phyloP scores from a whole-genome alignment of 495 filamentous ascomycete species.

The Lindgomyces ingoldianus region DNA sequence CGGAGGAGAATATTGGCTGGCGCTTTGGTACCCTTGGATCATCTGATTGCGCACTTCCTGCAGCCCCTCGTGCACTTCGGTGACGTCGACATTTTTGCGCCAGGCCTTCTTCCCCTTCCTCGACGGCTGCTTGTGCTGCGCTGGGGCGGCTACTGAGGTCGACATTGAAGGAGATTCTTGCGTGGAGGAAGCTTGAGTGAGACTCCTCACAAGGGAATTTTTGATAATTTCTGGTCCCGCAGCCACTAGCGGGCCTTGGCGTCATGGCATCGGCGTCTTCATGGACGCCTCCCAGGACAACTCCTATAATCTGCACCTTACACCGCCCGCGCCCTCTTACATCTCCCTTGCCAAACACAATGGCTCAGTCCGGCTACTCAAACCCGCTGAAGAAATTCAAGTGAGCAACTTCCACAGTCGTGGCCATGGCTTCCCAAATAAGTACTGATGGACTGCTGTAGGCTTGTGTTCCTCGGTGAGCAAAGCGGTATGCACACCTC shows the following conservation, averaged over 20 bases:
- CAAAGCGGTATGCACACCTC: conserved; percentile 77
- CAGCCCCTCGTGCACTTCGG: conserved; percentile 79
- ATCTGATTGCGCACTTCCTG: conserved; percentile 83
- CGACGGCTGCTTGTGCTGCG: conserved; percentile 76
- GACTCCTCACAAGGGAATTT: background rate
- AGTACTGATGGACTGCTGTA: conserved; percentile 46
- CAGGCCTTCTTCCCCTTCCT: conserved; percentile 98
- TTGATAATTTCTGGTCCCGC: too few relatives aligned
- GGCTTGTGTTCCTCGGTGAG: conserved; percentile 94
- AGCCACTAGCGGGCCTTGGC: background rate
- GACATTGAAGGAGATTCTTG: conserved; percentile 32
- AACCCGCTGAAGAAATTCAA: conserved; percentile 99
- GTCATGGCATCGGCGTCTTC: background rate
- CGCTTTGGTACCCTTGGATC: conserved; percentile 69
- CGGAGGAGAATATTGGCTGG: background rate
- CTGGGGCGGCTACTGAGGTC: conserved; percentile 47
- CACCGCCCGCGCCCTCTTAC: background rate
- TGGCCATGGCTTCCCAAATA: background rate
- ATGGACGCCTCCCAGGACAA: too few relatives aligned
- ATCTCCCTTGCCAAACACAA: conserved; percentile 37
- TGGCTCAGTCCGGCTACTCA: conserved; percentile 77
- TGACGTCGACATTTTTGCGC: conserved; percentile 95
- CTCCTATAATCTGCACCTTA: too few relatives aligned
- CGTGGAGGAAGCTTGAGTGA: background rate
- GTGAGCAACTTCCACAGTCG: conserved; percentile 58